Evolutionary conservation across 176 grass and related monocot genomes (phyloP).

Genomic region (Hyparrhenia diplandra): DNA sequence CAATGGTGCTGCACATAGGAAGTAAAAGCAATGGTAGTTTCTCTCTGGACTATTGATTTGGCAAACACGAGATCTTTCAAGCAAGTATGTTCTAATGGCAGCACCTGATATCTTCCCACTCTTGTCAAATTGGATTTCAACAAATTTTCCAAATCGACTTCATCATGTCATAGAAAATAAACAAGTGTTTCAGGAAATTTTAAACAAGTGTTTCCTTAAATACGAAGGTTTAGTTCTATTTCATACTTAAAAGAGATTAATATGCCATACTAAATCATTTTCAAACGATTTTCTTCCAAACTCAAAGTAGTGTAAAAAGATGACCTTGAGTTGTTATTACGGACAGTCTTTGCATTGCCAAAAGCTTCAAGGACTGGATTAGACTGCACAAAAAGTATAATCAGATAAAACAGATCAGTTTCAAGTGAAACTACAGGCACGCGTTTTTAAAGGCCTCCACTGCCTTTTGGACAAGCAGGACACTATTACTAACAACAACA

Average conservation of each 20-base stretch:
- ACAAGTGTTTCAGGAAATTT: conserved; percentile 17
- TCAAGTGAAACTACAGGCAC: conserved; percentile 7
- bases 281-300: not conserved
- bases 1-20: conserved; percentile 75
- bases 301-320: conserved; percentile 1
- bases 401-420: not conserved
- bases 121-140: conserved; percentile 90
- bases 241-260: conserved; percentile 12
- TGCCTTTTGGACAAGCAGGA: not conserved
- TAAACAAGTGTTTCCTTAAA: not conserved
- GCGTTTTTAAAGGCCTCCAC: not conserved
- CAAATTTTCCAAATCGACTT: conserved; percentile 95
- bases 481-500: not conserved
- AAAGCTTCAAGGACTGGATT: conserved; percentile 99
- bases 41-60: conserved; percentile 90
- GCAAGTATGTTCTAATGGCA: conserved; percentile 92
- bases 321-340: conserved; percentile 94
- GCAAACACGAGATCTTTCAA: conserved; percentile 89
- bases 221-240: conserved; percentile 8
- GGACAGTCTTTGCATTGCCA: conserved; percentile 93
- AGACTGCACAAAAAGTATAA: conserved; percentile 54
- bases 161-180: conserved; percentile 27
- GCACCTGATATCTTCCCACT: conserved; percentile 87
- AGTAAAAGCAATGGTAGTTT: conserved; percentile 94
- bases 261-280: conserved; percentile 21